Conservation (phyloP, 352 stramenopile genomes). For the Phytophthora megakarya region DNA sequence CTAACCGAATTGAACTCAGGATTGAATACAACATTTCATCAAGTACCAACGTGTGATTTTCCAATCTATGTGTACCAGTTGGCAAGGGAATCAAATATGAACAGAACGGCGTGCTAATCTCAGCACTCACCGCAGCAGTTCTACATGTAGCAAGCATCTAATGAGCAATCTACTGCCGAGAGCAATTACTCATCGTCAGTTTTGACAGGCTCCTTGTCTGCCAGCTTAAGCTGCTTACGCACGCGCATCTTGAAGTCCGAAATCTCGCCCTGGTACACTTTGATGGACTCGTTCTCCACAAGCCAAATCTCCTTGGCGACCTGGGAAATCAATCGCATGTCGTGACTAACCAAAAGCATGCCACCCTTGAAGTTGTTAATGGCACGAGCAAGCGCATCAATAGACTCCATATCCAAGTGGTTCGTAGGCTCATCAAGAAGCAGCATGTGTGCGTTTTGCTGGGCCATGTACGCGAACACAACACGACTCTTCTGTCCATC, state of each 20-base stretch:
- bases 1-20: conserved; percentile 5
- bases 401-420: conserved; percentile 94
- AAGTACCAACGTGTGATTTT: conserved; percentile 35
- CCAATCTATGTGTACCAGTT: conserved; percentile 30
- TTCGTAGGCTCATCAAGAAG: conserved; percentile 91
- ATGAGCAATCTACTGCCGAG: conserved; percentile 20
- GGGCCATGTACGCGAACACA: conserved; percentile 97
- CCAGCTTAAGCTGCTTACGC: conserved; percentile 85
- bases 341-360: conserved; percentile 98
- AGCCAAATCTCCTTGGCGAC: conserved; percentile 99
- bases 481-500: conserved; percentile 97
- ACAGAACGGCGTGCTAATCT: conserved; percentile 19
- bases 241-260: conserved; percentile 97
- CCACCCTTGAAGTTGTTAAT: conserved; percentile 98
- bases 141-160: conserved; percentile 38
- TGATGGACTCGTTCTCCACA: conserved; percentile 96
- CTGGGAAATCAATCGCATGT: conserved; percentile 98
- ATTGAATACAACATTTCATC: conserved; percentile 7
- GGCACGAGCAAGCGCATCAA: conserved; percentile 96
- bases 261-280: conserved; percentile 97
- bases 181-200: conserved; percentile 32
- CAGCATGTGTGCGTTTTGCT: conserved; percentile 97
- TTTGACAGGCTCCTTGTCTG: conserved; percentile 48
- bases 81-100: conserved; percentile 37
- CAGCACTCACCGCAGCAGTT: conserved; percentile 22